Evolutionary conservation across 176 grass and related monocot genomes (phyloP).

Genomic region (Pontederia paniculata): DNA sequence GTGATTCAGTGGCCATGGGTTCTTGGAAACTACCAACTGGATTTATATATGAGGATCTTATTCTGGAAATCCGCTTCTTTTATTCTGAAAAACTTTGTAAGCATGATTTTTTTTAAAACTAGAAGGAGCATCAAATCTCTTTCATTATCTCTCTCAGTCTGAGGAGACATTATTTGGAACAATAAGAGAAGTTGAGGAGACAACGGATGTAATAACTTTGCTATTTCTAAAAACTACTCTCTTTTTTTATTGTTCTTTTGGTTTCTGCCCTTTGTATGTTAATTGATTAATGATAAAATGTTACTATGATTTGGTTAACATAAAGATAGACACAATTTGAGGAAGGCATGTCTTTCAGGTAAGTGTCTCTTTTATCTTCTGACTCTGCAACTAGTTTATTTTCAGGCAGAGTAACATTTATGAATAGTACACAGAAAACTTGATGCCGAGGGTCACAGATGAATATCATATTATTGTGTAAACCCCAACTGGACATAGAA

Average conservation of each 20-base stretch:
- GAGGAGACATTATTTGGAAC: constrained; percentile 83
- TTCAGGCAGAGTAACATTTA: too few relatives aligned
- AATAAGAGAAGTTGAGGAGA: constrained; percentile 79
- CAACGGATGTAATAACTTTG: constrained; percentile 61
- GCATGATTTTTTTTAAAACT: not conserved
- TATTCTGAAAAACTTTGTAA: too few relatives aligned
- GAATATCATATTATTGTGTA: too few relatives aligned
- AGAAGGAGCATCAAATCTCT: constrained; percentile 8
- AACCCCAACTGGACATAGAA: too few relatives aligned
- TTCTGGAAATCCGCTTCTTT: not conserved
- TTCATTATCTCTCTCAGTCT: constrained; percentile 29
- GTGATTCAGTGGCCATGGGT: constrained; percentile 23
- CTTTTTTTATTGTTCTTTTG: not conserved
- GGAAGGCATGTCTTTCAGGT: constrained; percentile 86
- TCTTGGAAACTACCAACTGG: constrained; percentile 88
- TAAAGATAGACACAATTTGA: constrained; percentile 80
- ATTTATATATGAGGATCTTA: constrained; percentile 62
- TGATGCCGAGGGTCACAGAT: too few relatives aligned
- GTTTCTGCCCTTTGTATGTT: not conserved
- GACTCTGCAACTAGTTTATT: not conserved
- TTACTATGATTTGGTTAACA: constrained; percentile 2
- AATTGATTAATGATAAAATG: constrained; percentile 11
- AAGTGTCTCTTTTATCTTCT: not conserved
- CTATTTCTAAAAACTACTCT: not conserved
- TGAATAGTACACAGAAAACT: too few relatives aligned